Evolutionary conservation across 2,329 filamentous ascomycete species (phyloP), one percentile per base, ranked within the genome.

Genomic region (Colletotrichum eremochloae): DNA sequence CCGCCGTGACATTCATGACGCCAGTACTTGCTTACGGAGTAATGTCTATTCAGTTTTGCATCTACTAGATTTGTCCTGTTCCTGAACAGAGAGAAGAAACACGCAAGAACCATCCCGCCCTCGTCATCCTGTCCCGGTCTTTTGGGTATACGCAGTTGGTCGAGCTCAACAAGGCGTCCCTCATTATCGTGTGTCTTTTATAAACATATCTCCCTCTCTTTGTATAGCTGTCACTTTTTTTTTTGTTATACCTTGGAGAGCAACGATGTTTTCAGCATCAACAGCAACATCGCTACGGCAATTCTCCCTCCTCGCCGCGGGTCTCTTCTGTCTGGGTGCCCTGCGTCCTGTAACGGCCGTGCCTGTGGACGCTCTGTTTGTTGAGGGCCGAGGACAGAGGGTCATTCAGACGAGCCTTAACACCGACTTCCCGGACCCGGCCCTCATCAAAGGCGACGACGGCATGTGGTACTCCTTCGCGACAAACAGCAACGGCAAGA

Each of bases 401-500:
- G 65, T 53, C 12, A 66, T 67, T 5, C 31, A 56, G 18, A 52
- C 66, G 31, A 67, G 67, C 63, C 75, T 85, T 53, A 73, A 79
- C 56, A 77, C 77, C 36, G 84, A 90, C 79, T 90, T 90, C 76
- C 83, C 88, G 15, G 88, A 90, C 74, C 88, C 89, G 9, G 80
- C 83, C 15, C 83, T 91, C 61, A 76, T 91, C 60, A 78, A 85
- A 75, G 83, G 80, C 46, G 67, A 79, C 4, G 82, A 86, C 73
- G 85, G 83, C 9, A 82, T 79, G 2, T 91, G 86, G 84, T 89
- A 91, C 75, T 86, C 89, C 9, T 91, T 90, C 77, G 88, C 85
- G 4, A 90, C 88, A 1, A 85, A 85, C 61, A 83, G 83, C 63
- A 85, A 85, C 67, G 85, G 82, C 58, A 81, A 83, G 29, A 81